Evolutionary conservation across 768 basidiomycete species (phyloP).

Genomic region (Macrolepiota albuminosa): DNA sequence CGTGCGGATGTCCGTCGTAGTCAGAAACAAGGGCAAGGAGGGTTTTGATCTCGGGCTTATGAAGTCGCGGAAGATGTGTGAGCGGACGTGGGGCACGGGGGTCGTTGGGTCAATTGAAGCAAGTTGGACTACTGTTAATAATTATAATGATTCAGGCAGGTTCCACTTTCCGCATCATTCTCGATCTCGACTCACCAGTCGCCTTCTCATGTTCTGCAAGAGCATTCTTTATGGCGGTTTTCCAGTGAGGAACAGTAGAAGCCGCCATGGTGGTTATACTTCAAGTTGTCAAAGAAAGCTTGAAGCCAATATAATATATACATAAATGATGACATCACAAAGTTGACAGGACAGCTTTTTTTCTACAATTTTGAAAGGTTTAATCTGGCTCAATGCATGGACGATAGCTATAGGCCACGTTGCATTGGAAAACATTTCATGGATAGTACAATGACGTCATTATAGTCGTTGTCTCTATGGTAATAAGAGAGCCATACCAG

Average conservation of each 20-base stretch:
- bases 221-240: conserved; percentile 38
- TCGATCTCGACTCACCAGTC: conserved; percentile 25
- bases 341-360: not conserved
- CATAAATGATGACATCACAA: not conserved
- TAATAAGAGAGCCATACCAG: not conserved
- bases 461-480: too few species aligned
- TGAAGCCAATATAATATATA: not conserved
- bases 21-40: conserved; percentile 54
- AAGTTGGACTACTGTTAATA: conserved; percentile 51
- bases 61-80: conserved; percentile 58
- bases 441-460: not conserved
- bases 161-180: not conserved
- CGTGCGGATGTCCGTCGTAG: conserved; percentile 68
- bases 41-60: conserved; percentile 38
- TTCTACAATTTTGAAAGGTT: not conserved
- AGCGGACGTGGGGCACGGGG: conserved; percentile 55
- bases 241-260: conserved; percentile 38
- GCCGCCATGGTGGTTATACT: conserved; percentile 9
- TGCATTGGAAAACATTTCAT: too few species aligned
- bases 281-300: not conserved
- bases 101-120: conserved; percentile 45
- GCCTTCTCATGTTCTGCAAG: conserved; percentile 33
- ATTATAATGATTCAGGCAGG: not conserved
- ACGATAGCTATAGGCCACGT: not conserved
- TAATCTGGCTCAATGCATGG: not conserved